Evolutionary conservation across 805 yeast genomes (phyloP).

Genomic region (Phaffomyces thermotolerans): DNA sequence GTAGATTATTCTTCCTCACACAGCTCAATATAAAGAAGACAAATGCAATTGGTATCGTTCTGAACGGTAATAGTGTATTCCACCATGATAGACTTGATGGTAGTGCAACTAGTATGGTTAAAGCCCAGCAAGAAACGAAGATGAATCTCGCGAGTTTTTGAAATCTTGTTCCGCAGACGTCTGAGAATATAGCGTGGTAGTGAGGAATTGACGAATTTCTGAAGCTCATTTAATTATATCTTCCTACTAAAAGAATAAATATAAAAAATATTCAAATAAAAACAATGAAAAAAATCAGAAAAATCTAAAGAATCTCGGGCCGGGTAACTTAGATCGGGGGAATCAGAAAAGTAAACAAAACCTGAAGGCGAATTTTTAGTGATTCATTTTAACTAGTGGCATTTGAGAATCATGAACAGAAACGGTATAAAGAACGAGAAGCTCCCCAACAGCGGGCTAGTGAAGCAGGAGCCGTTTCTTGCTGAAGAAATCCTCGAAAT

Average conservation of each 20-base stretch:
- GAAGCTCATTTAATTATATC: constrained; percentile 1
- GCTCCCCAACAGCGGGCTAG: not conserved
- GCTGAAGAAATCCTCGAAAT: constrained; percentile 22
- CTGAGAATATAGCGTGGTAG: constrained; percentile 33
- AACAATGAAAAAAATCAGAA: not conserved
- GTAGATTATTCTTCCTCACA: constrained; percentile 33
- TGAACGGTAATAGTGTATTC: constrained; percentile 23
- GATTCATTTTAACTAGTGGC: too few relatives aligned
- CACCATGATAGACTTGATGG: constrained; percentile 20
- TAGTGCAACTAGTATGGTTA: constrained; percentile 21
- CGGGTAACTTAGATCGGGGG: not conserved
- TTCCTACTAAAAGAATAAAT: too few relatives aligned
- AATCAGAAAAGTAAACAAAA: constrained; percentile 2
- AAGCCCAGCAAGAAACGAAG: constrained; percentile 23
- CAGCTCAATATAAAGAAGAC: constrained; percentile 29
- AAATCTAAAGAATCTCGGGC: not conserved
- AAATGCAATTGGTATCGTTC: constrained; percentile 22
- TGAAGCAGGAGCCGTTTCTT: constrained; percentile 16
- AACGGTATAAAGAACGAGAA: constrained; percentile 4
- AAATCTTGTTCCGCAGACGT: constrained; percentile 33
- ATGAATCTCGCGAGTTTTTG: constrained; percentile 32
- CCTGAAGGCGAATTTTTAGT: constrained; percentile 2
- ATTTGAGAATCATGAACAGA: constrained; percentile 8
- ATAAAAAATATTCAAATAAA: too few relatives aligned
- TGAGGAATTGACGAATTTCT: constrained; percentile 19